A percentile compares a stretch with the other conserved stretches of the same genome.
Evolutionary conservation across 441 rosid genomes (phyloP).

Genomic region (Syzygium syzygioides): DNA sequence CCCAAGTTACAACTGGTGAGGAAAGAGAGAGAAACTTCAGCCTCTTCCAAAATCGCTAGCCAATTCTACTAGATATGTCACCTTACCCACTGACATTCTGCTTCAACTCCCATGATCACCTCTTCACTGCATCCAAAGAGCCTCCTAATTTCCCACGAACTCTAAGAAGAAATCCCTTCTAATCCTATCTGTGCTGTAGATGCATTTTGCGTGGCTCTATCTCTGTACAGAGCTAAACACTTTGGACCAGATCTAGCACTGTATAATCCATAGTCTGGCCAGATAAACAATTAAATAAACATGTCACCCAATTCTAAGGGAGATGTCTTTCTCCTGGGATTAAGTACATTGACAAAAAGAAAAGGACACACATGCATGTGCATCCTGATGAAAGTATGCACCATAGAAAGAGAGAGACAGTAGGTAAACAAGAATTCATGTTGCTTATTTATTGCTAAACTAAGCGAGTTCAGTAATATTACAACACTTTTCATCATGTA

Average conservation of each 20-base stretch:
- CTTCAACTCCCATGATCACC: not conserved
- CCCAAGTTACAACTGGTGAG: not conserved
- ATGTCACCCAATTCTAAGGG: not conserved
- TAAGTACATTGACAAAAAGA: not conserved
- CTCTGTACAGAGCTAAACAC: not conserved
- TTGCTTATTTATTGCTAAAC: not conserved
- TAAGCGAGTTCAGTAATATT: not conserved
- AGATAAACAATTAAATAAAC: not conserved
- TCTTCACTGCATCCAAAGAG: not conserved
- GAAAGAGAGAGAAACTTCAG: not conserved
- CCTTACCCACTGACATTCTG: not conserved
- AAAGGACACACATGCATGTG: not conserved
- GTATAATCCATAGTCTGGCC: not conserved
- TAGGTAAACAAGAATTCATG: not conserved
- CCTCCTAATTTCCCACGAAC: not conserved
- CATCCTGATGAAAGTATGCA: not conserved
- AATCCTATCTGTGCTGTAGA: not conserved
- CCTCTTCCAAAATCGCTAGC: not conserved
- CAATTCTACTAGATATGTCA: not conserved
- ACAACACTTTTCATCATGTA: not conserved
- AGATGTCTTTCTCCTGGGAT: not conserved
- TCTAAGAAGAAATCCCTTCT: not conserved
- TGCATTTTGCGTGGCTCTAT: too few species aligned
- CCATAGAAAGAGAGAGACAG: not conserved
- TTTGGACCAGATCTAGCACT: not conserved